These are phyloP conservation scores for Leccinum sublutescens DNA, from an alignment of 768 basidiomycete species.

Conservation along the genomic window DNA sequence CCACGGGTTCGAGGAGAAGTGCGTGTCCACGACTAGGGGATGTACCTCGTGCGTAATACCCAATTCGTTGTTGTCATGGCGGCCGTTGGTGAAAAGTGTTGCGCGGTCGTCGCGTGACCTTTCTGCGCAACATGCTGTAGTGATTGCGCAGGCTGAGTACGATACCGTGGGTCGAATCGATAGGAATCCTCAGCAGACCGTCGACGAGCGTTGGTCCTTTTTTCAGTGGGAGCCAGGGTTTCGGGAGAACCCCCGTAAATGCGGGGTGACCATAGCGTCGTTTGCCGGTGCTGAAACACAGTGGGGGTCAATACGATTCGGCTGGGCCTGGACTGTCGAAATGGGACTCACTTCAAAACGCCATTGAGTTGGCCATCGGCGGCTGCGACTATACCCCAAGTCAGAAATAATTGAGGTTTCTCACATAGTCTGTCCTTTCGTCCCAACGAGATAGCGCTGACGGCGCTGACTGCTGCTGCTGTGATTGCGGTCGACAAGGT, in stretches of 20 bases:
- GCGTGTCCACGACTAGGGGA: constrained; percentile 27
- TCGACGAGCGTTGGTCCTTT: constrained; percentile 69
- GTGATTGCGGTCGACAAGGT: no score
- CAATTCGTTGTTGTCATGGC: constrained; percentile 6
- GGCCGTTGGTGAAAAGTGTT: background rate
- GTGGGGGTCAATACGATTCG: constrained; percentile 3
- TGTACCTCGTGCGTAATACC: constrained; percentile 15
- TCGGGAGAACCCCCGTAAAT: constrained; percentile 87
- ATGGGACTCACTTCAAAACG: constrained; percentile 70
- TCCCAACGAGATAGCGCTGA: constrained; percentile 37
- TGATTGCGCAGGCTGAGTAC: constrained; percentile 81
- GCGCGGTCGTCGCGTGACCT: constrained; percentile 17
- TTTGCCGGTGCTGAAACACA: constrained; percentile 73
- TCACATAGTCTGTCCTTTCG: constrained; percentile 84
- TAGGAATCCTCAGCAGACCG: constrained; percentile 35
- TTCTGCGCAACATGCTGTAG: constrained; percentile 50
- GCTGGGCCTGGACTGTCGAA: background rate
- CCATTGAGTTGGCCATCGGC: constrained; percentile 91
- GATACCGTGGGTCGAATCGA: constrained; percentile 59
- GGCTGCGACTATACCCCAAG: constrained; percentile 72
- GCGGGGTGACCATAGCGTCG: constrained; percentile 94
- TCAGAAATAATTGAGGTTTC: constrained; percentile 15
- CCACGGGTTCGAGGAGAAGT: constrained; percentile 55
- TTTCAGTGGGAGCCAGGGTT: constrained; percentile 92
- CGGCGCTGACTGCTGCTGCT: no score